Evolutionary conservation across 345 rosid species (phyloP), one percentile per base, ranked within the genome.

Genomic region (Acer campestre): DNA sequence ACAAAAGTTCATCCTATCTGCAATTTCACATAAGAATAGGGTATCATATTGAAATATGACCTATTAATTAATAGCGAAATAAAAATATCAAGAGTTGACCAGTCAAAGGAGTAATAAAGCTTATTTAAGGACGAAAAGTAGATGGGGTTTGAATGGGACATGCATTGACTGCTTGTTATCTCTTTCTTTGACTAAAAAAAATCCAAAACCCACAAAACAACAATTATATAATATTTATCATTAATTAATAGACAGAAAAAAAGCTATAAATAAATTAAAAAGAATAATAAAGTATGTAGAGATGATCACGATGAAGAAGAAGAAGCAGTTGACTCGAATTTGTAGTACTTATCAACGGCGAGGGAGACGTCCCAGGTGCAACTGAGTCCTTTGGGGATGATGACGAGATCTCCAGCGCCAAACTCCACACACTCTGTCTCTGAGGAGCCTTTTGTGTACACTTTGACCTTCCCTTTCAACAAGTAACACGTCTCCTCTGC

Each of bases 301-400:
- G 70, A 35, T 4, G 71, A 49, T 7, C 65, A 67, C 46, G 82
- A 67, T 2, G 67, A 66, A 17, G 85, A 49, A 12, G 90, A 70
- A 11, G 85, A 68, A 59, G 89, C 67, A 48, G 80, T 35, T 9
- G 90, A 87, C 82, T 86, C 93, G 18, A 94, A 93, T 61, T 89
- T 92, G 88, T 90, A 95, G 78, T 89, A 84, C 86, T 95, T 95
- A 78, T 95, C 98, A 68, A 95, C 92, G 17, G 98, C 89, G 10
- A 92, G 79, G 31, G 93, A 85, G 8, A 95, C 97, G 77, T 93
- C 98, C 98, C 98, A 95, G 70, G 93, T 92, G 83, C 98, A 95
- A 73, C 97, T 90, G 35, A 92, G 88, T 16, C 98, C 98, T 77
- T 90, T 92, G 0, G 97, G 98, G 51, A 95, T 89, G 67, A 75